A percentile compares a stretch with the other conserved stretches of the same genome.
These are phyloP conservation scores for Elaphomyces granulatus DNA, from an alignment of 495 filamentous ascomycete genomes.

Conservation along the genomic window DNA sequence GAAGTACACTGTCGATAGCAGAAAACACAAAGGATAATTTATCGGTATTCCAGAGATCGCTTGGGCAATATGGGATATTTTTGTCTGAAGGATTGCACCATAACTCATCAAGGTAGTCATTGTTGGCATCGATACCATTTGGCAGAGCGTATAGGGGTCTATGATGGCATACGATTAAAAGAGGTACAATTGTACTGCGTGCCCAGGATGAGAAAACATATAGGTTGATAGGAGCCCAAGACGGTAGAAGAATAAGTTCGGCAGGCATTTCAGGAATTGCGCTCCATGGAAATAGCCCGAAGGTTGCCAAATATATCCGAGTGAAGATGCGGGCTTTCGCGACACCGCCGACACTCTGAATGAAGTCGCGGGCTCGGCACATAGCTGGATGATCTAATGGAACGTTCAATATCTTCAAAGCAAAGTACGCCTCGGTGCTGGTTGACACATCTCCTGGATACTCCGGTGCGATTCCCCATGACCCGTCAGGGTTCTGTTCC, in stretches of 20 bases:
- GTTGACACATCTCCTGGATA: slow-evolving; percentile 25
- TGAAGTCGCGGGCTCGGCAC: slow-evolving; percentile 15
- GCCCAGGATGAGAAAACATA: slow-evolving; percentile 27
- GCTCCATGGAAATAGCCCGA: slow-evolving; percentile 30
- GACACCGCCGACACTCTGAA: slow-evolving; percentile 21
- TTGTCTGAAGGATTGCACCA: slow-evolving; percentile 21
- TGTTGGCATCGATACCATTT: slow-evolving; percentile 15
- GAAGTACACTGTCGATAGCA: slow-evolving; percentile 14
- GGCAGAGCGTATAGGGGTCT: slow-evolving; percentile 23
- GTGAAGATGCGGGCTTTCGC: slow-evolving; percentile 26
- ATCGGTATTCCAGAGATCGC: slow-evolving; percentile 8
- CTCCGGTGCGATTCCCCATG: slow-evolving; percentile 24
- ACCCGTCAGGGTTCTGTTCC: slow-evolving; percentile 23
- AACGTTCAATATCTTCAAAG: slow-evolving; percentile 25
- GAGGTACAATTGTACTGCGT: slow-evolving; percentile 20
- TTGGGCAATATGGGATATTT: slow-evolving; percentile 12
- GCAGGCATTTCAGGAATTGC: slow-evolving; percentile 25
- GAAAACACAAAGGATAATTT: slow-evolving; percentile 12
- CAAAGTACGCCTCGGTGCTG: slow-evolving; percentile 26
- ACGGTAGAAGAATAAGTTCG: slow-evolving; percentile 26
- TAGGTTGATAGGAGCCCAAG: slow-evolving; percentile 20
- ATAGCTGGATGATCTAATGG: slow-evolving; percentile 10
- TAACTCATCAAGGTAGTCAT: slow-evolving; percentile 27
- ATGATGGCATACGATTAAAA: slow-evolving; percentile 23
- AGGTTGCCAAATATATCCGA: slow-evolving; percentile 24